phyloP scores from a whole-genome alignment of 2,329 filamentous ascomycete species.

The Juglanconis juglandina region DNA sequence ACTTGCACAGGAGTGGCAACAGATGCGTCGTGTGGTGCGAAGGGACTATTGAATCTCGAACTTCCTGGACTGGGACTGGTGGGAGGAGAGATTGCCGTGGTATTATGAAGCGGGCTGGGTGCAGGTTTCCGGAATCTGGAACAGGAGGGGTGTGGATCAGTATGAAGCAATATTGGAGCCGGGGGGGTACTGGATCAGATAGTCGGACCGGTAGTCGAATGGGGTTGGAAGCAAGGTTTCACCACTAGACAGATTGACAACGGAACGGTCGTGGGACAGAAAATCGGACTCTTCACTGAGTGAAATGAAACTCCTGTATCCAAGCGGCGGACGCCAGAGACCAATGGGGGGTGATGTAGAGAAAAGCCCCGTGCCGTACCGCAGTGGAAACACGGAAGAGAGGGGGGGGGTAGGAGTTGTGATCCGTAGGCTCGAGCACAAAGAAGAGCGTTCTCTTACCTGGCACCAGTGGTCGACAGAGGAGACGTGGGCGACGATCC shows the following conservation, averaged over 20 bases:
- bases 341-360: too few relatives aligned
- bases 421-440: background rate
- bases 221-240: background rate
- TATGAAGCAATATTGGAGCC: constrained; percentile 25
- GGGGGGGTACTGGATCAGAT: background rate
- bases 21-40: constrained; percentile 25
- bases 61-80: constrained; percentile 40
- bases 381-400: constrained; percentile 2
- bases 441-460: constrained; percentile 19
- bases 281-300: background rate
- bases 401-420: background rate
- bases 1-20: constrained; percentile 22
- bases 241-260: background rate
- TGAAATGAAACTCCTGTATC: background rate
- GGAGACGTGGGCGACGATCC: constrained; percentile 14
- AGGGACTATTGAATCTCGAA: constrained; percentile 29
- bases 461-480: constrained; percentile 19
- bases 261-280: background rate
- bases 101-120: constrained; percentile 49
- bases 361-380: background rate
- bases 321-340: background rate
- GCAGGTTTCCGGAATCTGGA: constrained; percentile 46
- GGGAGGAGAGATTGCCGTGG: constrained; percentile 39
- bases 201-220: background rate
- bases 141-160: constrained; percentile 27